Percentiles rank a stretch among this genome's conserved stretches.
phyloP scores from a whole-genome alignment of 768 basidiomycete genomes.

The Termitomyces sp. region DNA sequence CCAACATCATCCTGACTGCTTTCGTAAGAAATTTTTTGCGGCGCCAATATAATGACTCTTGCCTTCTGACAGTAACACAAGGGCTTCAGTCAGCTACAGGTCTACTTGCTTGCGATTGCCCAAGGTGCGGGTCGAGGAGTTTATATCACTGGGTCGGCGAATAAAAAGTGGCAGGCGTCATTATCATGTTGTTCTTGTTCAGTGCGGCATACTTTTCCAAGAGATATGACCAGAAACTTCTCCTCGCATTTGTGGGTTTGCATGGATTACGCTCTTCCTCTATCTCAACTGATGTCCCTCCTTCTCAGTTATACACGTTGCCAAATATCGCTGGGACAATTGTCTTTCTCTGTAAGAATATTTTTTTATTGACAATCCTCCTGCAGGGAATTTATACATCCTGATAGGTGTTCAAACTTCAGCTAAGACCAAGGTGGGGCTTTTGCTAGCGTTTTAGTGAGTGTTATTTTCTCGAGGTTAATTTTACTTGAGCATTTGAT shows the following conservation, averaged over 20 bases:
- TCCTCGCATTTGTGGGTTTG: slow-evolving; percentile 35
- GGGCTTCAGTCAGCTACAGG: slow-evolving; percentile 44
- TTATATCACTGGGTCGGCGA: slow-evolving; percentile 13
- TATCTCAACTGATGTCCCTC: not conserved
- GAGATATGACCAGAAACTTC: slow-evolving; percentile 37
- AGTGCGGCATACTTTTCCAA: slow-evolving; percentile 37
- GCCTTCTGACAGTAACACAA: slow-evolving; percentile 13
- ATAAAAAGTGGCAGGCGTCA: slow-evolving; percentile 20
- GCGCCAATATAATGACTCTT: not conserved
- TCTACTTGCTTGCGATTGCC: slow-evolving; percentile 47
- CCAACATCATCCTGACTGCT: slow-evolving; percentile 46
- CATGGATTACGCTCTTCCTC: not conserved
- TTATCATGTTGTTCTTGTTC: slow-evolving; percentile 41
- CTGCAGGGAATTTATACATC: not conserved
- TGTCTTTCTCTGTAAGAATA: slow-evolving; percentile 33
- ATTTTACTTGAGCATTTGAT: not conserved
- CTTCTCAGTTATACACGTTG: slow-evolving; percentile 35
- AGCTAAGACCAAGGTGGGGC: slow-evolving; percentile 36
- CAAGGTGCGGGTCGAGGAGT: slow-evolving; percentile 22
- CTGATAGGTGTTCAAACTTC: slow-evolving; percentile 32
- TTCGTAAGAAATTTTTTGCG: slow-evolving; percentile 25
- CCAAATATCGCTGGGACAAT: slow-evolving; percentile 47
- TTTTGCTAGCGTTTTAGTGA: slow-evolving; percentile 46
- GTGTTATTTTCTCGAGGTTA: slow-evolving; percentile 9
- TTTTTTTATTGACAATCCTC: not conserved